Evolutionary conservation across 2,329 filamentous ascomycete species (phyloP), one percentile per base, ranked within the genome.

Genomic region (Pestalotiopsis sp.): DNA sequence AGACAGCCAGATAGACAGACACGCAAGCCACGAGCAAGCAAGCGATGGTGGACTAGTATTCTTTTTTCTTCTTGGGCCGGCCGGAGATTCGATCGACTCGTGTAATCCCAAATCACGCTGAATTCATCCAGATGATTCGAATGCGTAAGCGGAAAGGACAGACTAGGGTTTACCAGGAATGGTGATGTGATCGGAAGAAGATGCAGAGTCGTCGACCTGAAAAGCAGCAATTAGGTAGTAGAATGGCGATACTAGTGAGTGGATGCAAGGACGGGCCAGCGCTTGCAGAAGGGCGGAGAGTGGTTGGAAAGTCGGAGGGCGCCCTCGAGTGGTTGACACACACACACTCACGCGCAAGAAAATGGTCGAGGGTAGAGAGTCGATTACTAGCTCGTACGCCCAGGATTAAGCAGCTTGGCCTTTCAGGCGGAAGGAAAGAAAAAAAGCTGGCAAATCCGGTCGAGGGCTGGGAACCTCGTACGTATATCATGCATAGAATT

Each of bases 261-360:
- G 72, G 72, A 73, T 73, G 71, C 64, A 69, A 36, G 67, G 69
- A 74, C 72, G 72, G 74, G 72, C 75, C 74, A 76, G 75, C 75
- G 73, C 74, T 72, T 76, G 74, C 68, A 73, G 72, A 73, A 69
- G 70, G 68, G 72, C 71, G 70, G 68, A 72, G 72, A 74, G 72
- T 73, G 72, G 74, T 69, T 63, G 70, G 70, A 59, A 23, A 36
- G 23, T 52, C 20, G 41, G 64, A 61, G 67, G 38, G 56, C 38
- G 45, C 20, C 45, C 56, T 68, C 61, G 31, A 61, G 56, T 39
- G 58, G 67, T 27, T 69, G 23, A 61, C 62, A 52, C 45, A 36
- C 31, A 36, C 31, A 36, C 31, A 36, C 31, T 36, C 31, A 36
- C 31, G 9, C 31, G 31, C 31, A 36, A 36, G 31, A 36, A 36